A percentile compares a stretch with the other conserved stretches of the same genome.
Conservation (phyloP, 2,329 filamentous ascomycete species). For the Simplicillium sp. region DNA sequence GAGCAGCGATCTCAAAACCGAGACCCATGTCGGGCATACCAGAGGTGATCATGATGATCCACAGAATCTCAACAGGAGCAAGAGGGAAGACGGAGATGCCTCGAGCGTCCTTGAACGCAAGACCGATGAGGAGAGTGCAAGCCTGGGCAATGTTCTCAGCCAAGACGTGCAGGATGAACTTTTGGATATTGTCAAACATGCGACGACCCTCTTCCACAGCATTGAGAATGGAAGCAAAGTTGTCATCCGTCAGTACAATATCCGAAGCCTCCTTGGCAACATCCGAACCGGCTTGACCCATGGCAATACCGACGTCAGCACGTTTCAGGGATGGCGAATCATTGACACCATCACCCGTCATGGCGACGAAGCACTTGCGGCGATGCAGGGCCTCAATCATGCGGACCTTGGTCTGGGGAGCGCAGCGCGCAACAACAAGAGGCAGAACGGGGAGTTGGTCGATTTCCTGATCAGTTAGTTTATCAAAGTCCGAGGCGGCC, state of each 20-base stretch:
- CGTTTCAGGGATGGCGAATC: slow-evolving; percentile 56
- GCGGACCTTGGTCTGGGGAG: slow-evolving; percentile 58
- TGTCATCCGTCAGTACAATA: slow-evolving; percentile 64
- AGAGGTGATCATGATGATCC: slow-evolving; percentile 73
- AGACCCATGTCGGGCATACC: slow-evolving; percentile 67
- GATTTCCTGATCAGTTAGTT: slow-evolving; percentile 51
- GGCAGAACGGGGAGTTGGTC: slow-evolving; percentile 52
- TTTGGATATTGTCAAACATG: slow-evolving; percentile 67
- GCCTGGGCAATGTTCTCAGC: slow-evolving; percentile 64
- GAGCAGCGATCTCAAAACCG: slow-evolving; percentile 58
- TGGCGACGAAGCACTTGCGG: slow-evolving; percentile 50
- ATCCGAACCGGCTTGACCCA: slow-evolving; percentile 59
- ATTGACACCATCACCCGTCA: slow-evolving; percentile 63
- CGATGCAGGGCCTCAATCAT: slow-evolving; percentile 64
- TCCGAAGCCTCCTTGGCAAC: slow-evolving; percentile 60
- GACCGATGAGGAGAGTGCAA: slow-evolving; percentile 56
- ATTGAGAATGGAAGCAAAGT: slow-evolving; percentile 62
- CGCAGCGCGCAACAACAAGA: slow-evolving; percentile 56
- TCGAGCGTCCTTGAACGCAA: slow-evolving; percentile 57
- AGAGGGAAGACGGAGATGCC: slow-evolving; percentile 62
- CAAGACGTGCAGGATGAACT: slow-evolving; percentile 59
- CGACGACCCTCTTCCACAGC: slow-evolving; percentile 62
- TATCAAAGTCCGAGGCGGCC: slow-evolving; percentile 59
- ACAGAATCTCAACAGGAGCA: slow-evolving; percentile 64
- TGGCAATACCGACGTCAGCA: slow-evolving; percentile 59